Evolutionary conservation across 2,329 filamentous ascomycete genomes (phyloP).

Genomic region (Microdochium bolleyi): DNA sequence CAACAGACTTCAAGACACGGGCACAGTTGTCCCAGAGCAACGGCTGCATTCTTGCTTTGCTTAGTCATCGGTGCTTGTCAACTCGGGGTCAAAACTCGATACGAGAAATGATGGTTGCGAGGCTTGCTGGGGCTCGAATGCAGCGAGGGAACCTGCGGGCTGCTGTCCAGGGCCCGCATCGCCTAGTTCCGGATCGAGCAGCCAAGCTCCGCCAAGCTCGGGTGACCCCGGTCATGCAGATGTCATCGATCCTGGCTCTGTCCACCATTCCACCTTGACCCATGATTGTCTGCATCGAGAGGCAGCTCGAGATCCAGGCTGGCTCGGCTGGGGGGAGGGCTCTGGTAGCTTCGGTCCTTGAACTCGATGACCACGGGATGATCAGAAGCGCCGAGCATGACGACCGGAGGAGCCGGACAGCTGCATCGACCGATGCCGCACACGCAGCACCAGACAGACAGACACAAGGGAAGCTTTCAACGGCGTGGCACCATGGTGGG

Average conservation of each 20-base stretch:
- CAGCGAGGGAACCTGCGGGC: background rate
- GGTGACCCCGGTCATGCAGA: background rate
- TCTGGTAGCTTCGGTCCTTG: no score
- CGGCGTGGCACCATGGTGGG: background rate
- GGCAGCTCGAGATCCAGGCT: no score
- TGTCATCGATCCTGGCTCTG: background rate
- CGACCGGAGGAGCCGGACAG: background rate
- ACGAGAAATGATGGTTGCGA: background rate
- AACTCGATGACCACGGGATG: no score
- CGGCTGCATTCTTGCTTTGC: no score
- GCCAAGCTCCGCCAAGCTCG: background rate
- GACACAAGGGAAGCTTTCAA: background rate
- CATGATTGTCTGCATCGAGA: background rate
- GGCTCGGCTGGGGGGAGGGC: no score
- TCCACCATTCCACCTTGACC: background rate
- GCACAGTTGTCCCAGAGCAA: no score
- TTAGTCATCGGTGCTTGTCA: no score
- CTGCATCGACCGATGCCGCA: background rate
- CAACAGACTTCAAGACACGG: no score
- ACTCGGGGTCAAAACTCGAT: no score
- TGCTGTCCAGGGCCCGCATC: no score
- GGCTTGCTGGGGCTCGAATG: background rate
- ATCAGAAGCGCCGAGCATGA: background rate
- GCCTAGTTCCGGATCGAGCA: background rate
- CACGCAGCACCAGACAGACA: background rate